Evolutionary conservation across 345 rosid genomes (phyloP).

Genomic region (Eucalyptus virginea): DNA sequence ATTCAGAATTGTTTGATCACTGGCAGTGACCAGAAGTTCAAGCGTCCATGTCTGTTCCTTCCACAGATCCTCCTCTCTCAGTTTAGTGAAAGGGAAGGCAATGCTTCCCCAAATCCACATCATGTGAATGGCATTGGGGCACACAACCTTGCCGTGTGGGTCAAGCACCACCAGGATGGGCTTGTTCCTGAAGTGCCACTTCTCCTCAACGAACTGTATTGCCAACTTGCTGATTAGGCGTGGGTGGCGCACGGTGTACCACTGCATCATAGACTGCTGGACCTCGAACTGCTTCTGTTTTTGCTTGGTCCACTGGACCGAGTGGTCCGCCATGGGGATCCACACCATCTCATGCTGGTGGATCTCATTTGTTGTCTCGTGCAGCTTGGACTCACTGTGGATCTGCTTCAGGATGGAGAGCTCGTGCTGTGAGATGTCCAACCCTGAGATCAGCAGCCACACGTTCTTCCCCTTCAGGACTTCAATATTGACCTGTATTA

Average conservation of each 20-base stretch:
- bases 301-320: constrained; percentile 13
- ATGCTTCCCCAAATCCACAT: constrained; percentile 95
- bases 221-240: constrained; percentile 42
- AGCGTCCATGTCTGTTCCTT: constrained; percentile 60
- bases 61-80: constrained; percentile 72
- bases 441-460: constrained; percentile 56
- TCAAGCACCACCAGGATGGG: constrained; percentile 85
- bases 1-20: constrained; percentile 41
- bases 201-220: constrained; percentile 48
- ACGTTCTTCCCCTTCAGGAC: constrained; percentile 74
- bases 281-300: constrained; percentile 30
- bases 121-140: constrained; percentile 89
- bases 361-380: constrained; percentile 47
- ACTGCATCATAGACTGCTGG: constrained; percentile 45
- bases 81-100: constrained; percentile 79
- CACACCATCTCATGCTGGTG: constrained; percentile 78
- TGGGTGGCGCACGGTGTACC: constrained; percentile 62
- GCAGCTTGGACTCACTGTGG: constrained; percentile 53
- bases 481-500: constrained; percentile 46
- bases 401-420: constrained; percentile 68
- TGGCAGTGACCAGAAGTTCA: constrained; percentile 60
- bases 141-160: constrained; percentile 66
- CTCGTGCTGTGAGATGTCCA: constrained; percentile 54
- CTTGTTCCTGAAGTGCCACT: constrained; percentile 78
- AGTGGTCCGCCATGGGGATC: constrained; percentile 57